A percentile compares a stretch with the other conserved stretches of the same genome.
phyloP scores from a whole-genome alignment of 2,329 filamentous ascomycete genomes.

The Alternaria burnsii region DNA sequence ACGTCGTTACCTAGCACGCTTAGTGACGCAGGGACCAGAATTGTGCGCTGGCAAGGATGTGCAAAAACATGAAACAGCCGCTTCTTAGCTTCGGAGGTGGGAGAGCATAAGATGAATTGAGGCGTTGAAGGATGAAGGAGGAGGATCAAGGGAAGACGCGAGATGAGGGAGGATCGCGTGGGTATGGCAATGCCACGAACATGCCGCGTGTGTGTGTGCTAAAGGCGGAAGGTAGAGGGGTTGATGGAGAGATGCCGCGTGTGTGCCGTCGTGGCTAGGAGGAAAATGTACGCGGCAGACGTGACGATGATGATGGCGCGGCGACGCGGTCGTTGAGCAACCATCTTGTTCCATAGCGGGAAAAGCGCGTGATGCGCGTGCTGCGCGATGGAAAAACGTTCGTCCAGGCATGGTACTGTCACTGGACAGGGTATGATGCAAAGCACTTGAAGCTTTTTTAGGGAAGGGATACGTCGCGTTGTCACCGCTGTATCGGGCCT shows the following conservation, averaged over 20 bases:
- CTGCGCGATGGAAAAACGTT: not conserved
- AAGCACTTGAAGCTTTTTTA: not conserved
- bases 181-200: not conserved
- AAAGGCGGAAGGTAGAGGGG: not conserved
- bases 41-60: not conserved
- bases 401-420: not conserved
- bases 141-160: not conserved
- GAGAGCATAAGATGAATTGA: not conserved
- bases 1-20: not conserved
- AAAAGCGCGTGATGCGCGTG: constrained; percentile 1
- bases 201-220: not conserved
- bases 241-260: not conserved
- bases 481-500: not conserved
- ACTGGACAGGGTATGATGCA: not conserved
- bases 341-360: not conserved
- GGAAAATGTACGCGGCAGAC: not conserved
- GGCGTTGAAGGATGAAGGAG: not conserved
- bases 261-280: not conserved
- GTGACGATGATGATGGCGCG: not conserved
- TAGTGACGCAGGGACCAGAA: not conserved
- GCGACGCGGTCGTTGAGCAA: not conserved
- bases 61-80: not conserved
- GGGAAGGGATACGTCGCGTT: not conserved
- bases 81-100: not conserved
- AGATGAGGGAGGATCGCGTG: not conserved